These are phyloP conservation scores for Scheffersomyces coipomensis DNA, from an alignment of 805 yeast species.

Conservation along the genomic window DNA sequence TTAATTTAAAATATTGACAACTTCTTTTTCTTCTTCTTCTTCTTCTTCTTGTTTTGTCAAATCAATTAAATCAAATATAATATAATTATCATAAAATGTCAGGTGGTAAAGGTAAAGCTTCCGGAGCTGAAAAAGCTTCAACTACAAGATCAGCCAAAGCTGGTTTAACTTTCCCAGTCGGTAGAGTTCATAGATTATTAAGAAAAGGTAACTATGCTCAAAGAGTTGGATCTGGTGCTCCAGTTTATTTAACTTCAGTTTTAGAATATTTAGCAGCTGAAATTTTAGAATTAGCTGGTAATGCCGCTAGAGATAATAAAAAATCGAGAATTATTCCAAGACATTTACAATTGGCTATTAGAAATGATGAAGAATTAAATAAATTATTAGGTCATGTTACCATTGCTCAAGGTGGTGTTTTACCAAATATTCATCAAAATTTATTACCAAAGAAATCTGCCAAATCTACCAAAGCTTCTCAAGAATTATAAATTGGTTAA, in stretches of 20 bases:
- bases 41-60: slow-evolving; percentile 1
- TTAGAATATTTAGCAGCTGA: slow-evolving; percentile 51
- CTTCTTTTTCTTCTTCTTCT: background rate
- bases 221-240: slow-evolving; percentile 54
- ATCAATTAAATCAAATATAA: slow-evolving; percentile 3
- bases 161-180: slow-evolving; percentile 51
- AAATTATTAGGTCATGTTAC: slow-evolving; percentile 51
- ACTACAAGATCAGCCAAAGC: slow-evolving; percentile 50
- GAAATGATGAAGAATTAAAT: slow-evolving; percentile 53
- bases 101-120: slow-evolving; percentile 44
- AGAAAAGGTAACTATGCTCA: slow-evolving; percentile 52
- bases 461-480: slow-evolving; percentile 51
- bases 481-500: slow-evolving; percentile 46
- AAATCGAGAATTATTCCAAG: slow-evolving; percentile 52
- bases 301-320: slow-evolving; percentile 53
- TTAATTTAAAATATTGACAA: background rate
- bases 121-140: slow-evolving; percentile 46
- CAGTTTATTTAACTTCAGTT: slow-evolving; percentile 49
- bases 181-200: slow-evolving; percentile 51
- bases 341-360: slow-evolving; percentile 52
- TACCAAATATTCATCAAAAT: slow-evolving; percentile 50
- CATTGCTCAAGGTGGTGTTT: slow-evolving; percentile 53
- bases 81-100: slow-evolving; percentile 19
- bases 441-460: slow-evolving; percentile 57
- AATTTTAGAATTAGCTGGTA: slow-evolving; percentile 52